Evolutionary conservation across 2,329 filamentous ascomycete genomes (phyloP).

Genomic region (Aspergillus unguis): DNA sequence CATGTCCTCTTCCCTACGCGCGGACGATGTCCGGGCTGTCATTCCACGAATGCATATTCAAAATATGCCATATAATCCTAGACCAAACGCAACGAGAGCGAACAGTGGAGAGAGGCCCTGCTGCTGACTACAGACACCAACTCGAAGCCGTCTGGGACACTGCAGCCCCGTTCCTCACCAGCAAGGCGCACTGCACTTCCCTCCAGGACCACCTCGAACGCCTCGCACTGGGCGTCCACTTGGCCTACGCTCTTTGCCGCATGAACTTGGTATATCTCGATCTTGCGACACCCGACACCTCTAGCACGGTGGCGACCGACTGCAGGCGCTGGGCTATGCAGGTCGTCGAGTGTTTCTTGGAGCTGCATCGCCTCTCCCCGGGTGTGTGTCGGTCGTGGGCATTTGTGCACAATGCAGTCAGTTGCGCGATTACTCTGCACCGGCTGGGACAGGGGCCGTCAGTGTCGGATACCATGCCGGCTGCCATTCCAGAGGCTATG

Average conservation of each 20-base stretch:
- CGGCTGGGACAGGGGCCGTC: background rate
- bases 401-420: slow-evolving; percentile 10
- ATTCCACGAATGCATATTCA: slow-evolving; percentile 18
- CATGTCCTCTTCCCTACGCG: slow-evolving; percentile 11
- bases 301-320: background rate
- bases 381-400: slow-evolving; percentile 5
- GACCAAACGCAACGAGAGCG: slow-evolving; percentile 6
- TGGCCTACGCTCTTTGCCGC: slow-evolving; percentile 19
- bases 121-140: slow-evolving; percentile 6
- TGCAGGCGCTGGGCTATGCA: background rate
- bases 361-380: slow-evolving; percentile 4
- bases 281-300: background rate
- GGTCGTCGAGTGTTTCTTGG: slow-evolving; percentile 7
- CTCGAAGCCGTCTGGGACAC: slow-evolving; percentile 10
- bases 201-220: slow-evolving; percentile 20
- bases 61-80: slow-evolving; percentile 16
- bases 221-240: slow-evolving; percentile 17
- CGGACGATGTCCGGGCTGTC: slow-evolving; percentile 7
- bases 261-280: slow-evolving; percentile 14
- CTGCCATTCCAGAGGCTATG: background rate
- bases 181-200: slow-evolving; percentile 15
- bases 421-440: slow-evolving; percentile 8
- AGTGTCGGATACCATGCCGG: background rate
- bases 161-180: slow-evolving; percentile 10
- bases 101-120: too few relatives aligned